Evolutionary conservation across 441 rosid genomes (phyloP), one percentile per base, ranked within the genome.

Genomic region (Adansonia rubrostipa): DNA sequence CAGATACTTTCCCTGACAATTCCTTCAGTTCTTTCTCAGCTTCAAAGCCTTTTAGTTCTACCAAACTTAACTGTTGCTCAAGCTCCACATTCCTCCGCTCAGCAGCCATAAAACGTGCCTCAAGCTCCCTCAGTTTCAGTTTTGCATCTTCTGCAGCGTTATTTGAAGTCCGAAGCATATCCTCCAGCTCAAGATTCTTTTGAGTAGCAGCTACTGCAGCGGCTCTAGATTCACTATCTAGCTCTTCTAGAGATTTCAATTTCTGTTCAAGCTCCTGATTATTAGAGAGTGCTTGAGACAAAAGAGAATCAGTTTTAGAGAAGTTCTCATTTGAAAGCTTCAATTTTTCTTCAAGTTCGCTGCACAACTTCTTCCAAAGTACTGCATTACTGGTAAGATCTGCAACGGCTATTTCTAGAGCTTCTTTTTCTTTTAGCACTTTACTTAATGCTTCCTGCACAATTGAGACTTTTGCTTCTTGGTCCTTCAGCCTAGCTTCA

Each of bases 71-170:
- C 78, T 94, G 93, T 83, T 91, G 91, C 81, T 94, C 91, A 81
- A 94, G 90, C 89, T 91, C 98, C 75, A 82, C 85, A 42, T 81
- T 94, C 87, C 81, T 90, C 85, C 91, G 91, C 82, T 93, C 96
- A 53, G 90, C 87, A 64, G 91, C 92, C 62, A 84, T 75, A 76
- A 90, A 85, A 58, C 83, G 85, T 13, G 81, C 67, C 85, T 94
- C 96, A 56, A 92, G 88, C 86, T 92, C 97, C 83, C 91, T 84
- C 78, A 90, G 54, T 82, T 87, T 89, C 57, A 88, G 78, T 72
- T 88, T 86, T 76, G 95, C 89, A 80, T 84, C 90, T 81, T 93
- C 92, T 75, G 89, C 93, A 76, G 86, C 89, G 81, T 85, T 88
- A 54, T 75, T 88, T 66, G 89, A 91, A 72, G 88, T 88, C 81